Percentiles rank a stretch among this genome's conserved stretches.
Evolutionary conservation across 176 grass and related monocot species (phyloP).

Genomic region (Carex myosuroides): DNA sequence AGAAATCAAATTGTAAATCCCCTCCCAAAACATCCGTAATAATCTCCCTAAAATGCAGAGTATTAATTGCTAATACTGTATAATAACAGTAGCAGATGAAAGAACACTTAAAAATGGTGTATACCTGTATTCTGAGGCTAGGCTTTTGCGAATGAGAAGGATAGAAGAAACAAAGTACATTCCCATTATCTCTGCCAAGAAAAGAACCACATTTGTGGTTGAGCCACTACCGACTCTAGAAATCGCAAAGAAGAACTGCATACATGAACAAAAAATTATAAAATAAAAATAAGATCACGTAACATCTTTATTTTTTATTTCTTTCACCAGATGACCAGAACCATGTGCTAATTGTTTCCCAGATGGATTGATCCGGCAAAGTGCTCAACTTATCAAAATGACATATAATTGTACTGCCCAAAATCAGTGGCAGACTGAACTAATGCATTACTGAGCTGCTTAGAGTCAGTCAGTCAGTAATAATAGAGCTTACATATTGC

Average conservation of each 20-base stretch:
- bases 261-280: background rate
- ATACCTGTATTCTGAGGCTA: constrained; percentile 96
- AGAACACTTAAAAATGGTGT: background rate
- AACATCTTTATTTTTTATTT: background rate
- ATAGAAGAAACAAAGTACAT: constrained; percentile 99
- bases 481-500: background rate
- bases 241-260: constrained; percentile 98
- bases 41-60: constrained; percentile 54
- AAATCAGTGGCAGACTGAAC: background rate
- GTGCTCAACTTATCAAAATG: background rate
- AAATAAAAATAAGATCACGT: background rate
- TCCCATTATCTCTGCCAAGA: constrained; percentile 98
- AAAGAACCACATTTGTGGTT: constrained; percentile 91
- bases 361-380: background rate
- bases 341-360: background rate
- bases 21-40: constrained; percentile 95
- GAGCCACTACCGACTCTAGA: constrained; percentile 94
- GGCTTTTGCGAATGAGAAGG: constrained; percentile 94
- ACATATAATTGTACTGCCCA: background rate
- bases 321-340: background rate
- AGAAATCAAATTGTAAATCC: constrained; percentile 98
- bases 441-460: background rate
- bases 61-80: background rate
- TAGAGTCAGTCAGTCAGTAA: background rate
- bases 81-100: background rate